Percentiles rank a stretch among this genome's conserved stretches.
Evolutionary conservation across 2,329 filamentous ascomycete species (phyloP).

Genomic region (Alternaria ventricosa): DNA sequence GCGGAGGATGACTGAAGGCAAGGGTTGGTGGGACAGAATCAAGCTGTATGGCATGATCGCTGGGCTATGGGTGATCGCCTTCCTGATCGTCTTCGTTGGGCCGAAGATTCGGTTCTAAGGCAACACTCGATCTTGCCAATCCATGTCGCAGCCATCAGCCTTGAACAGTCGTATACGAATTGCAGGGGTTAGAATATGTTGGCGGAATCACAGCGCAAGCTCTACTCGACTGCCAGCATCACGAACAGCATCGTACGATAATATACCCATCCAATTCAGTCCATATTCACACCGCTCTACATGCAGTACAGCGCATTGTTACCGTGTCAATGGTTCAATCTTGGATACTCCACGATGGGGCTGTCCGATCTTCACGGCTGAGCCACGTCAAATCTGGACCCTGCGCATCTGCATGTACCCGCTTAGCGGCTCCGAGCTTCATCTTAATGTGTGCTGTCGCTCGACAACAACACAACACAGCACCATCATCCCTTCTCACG

Average conservation of each 20-base stretch:
- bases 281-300: neutral
- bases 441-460: slow-evolving; percentile 10
- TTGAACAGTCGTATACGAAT: neutral
- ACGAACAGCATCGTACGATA: slow-evolving; percentile 5
- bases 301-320: slow-evolving; percentile 2
- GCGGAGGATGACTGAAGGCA: slow-evolving; percentile 81
- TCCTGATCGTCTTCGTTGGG: slow-evolving; percentile 82
- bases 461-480: slow-evolving; percentile 24
- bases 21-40: slow-evolving; percentile 84
- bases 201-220: neutral
- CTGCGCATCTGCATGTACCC: slow-evolving; percentile 27
- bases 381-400: slow-evolving; percentile 20
- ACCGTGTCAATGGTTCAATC: slow-evolving; percentile 4
- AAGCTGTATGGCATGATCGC: slow-evolving; percentile 85
- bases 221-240: neutral
- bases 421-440: slow-evolving; percentile 24
- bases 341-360: slow-evolving; percentile 1
- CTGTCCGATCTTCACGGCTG: slow-evolving; percentile 11
- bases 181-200: neutral
- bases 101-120: slow-evolving; percentile 83
- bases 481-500: slow-evolving; percentile 8
- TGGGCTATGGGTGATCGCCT: slow-evolving; percentile 76
- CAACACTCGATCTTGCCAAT: neutral
- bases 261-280: neutral
- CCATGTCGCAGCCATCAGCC: neutral